A percentile compares a stretch with the other conserved stretches of the same genome.
These are phyloP conservation scores for Diaporthe amygdali DNA, from an alignment of 2,329 filamentous ascomycete genomes.

Conservation along the genomic window DNA sequence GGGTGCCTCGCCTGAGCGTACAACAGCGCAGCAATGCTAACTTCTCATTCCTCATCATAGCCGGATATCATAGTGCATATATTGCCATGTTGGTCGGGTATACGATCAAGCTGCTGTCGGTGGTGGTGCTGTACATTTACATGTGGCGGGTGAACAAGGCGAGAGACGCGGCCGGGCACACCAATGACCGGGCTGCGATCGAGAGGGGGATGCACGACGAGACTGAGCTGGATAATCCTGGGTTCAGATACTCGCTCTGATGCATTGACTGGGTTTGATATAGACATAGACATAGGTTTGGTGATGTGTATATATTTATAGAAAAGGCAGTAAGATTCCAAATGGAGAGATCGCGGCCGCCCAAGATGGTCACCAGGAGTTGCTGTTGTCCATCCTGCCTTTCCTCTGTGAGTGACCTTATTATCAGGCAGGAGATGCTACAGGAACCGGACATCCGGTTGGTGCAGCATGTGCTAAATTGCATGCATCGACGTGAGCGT, in stretches of 20 bases:
- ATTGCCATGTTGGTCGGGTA: slow-evolving; percentile 39
- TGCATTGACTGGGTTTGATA: background rate
- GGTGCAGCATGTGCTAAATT: background rate
- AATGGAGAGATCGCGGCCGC: background rate
- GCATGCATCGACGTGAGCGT: background rate
- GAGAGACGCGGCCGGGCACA: slow-evolving; percentile 34
- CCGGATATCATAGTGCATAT: slow-evolving; percentile 37
- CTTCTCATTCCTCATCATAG: slow-evolving; percentile 15
- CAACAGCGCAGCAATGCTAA: background rate
- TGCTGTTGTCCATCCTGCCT: background rate
- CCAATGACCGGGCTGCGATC: slow-evolving; percentile 34
- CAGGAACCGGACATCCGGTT: background rate
- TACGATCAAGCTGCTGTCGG: slow-evolving; percentile 32
- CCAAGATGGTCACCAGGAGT: background rate
- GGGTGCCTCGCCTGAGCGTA: background rate
- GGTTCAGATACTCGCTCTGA: slow-evolving; percentile 34
- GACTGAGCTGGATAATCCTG: slow-evolving; percentile 38
- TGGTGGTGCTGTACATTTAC: slow-evolving; percentile 35
- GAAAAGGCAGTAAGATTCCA: background rate
- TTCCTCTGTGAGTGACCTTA: background rate
- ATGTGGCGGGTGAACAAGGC: slow-evolving; percentile 36
- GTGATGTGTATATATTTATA: background rate
- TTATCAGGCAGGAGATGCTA: background rate
- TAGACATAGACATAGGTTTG: background rate
- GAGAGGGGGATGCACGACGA: slow-evolving; percentile 37